Conservation (phyloP, 208 protist genomes). For the Trypanosoma boissoni region DNA sequence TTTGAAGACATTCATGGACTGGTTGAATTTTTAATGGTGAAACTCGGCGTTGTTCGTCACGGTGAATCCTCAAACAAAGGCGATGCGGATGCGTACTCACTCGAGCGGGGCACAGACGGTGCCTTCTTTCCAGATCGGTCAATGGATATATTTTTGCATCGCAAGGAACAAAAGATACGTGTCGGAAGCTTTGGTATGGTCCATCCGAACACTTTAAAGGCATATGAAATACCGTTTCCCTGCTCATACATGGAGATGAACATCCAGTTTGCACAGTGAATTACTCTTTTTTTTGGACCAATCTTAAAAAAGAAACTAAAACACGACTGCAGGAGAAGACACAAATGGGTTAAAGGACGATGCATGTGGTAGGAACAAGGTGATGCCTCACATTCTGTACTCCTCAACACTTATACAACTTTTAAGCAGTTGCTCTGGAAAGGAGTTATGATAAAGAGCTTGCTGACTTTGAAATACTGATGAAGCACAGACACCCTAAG, state of each 20-base stretch:
- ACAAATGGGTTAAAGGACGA: too few relatives aligned
- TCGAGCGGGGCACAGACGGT: constrained; percentile 65
- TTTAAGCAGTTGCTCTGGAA: too few relatives aligned
- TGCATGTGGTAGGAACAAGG: too few relatives aligned
- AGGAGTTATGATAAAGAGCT: too few relatives aligned
- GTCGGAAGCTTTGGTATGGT: constrained; percentile 86
- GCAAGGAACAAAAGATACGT: constrained; percentile 39
- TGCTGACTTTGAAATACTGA: too few relatives aligned
- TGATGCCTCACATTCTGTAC: too few relatives aligned
- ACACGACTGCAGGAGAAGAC: too few relatives aligned
- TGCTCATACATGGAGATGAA: constrained; percentile 94
- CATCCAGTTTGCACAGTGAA: constrained; percentile 65
- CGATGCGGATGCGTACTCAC: constrained; percentile 40
- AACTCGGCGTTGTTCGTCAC: constrained; percentile 60
- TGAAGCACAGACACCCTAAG: too few relatives aligned
- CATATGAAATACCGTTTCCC: constrained; percentile 91
- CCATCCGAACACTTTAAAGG: constrained; percentile 90
- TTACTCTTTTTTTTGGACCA: too few relatives aligned
- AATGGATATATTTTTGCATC: constrained; percentile 84
- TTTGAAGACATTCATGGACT: constrained; percentile 85
- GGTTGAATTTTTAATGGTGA: constrained; percentile 63
- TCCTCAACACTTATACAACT: too few relatives aligned
- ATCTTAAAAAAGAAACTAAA: too few relatives aligned
- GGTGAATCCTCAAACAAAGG: constrained; percentile 7
- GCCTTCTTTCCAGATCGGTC: constrained; percentile 89